phyloP scores from a whole-genome alignment of 495 filamentous ascomycete species.

The Penicillium psychrofluorescens region DNA sequence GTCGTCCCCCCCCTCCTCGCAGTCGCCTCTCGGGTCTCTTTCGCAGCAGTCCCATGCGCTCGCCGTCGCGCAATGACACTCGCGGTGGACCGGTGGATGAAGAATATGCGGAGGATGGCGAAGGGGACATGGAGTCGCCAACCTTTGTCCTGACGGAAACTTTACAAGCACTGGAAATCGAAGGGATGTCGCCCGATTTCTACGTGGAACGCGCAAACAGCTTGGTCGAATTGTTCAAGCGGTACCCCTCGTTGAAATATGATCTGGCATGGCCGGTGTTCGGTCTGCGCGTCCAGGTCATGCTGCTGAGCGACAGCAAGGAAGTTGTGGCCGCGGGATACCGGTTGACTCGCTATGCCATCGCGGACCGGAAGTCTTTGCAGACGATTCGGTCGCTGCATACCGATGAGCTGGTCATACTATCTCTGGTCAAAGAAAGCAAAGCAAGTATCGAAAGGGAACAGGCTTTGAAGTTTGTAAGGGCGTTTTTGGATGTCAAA shows the following conservation, averaged over 20 bases:
- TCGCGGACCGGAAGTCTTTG: constrained; percentile 83
- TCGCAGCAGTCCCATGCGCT: constrained; percentile 55
- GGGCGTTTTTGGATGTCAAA: constrained; percentile 93
- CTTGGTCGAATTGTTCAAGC: constrained; percentile 86
- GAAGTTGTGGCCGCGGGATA: constrained; percentile 95
- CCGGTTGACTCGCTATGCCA: constrained; percentile 85
- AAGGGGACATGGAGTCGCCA: constrained; percentile 72
- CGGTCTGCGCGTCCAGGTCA: constrained; percentile 82
- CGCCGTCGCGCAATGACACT: constrained; percentile 51
- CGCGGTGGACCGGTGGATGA: constrained; percentile 35
- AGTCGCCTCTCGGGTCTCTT: constrained; percentile 67
- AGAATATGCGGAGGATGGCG: constrained; percentile 35
- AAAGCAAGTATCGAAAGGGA: constrained; percentile 95
- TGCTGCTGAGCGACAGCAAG: constrained; percentile 90
- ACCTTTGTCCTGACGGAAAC: constrained; percentile 85
- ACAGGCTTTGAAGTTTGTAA: constrained; percentile 92
- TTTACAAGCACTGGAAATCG: constrained; percentile 76
- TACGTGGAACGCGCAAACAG: constrained; percentile 89
- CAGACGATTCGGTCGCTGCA: constrained; percentile 80
- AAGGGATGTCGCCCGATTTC: constrained; percentile 84
- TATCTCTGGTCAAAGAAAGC: constrained; percentile 88
- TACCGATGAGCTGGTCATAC: constrained; percentile 85
- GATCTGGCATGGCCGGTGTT: constrained; percentile 94
- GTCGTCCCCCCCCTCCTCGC: constrained; percentile 53
- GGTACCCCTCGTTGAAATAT: constrained; percentile 88